Conservation (phyloP, 2,329 filamentous ascomycete species). For the Colletotrichum lentis region DNA sequence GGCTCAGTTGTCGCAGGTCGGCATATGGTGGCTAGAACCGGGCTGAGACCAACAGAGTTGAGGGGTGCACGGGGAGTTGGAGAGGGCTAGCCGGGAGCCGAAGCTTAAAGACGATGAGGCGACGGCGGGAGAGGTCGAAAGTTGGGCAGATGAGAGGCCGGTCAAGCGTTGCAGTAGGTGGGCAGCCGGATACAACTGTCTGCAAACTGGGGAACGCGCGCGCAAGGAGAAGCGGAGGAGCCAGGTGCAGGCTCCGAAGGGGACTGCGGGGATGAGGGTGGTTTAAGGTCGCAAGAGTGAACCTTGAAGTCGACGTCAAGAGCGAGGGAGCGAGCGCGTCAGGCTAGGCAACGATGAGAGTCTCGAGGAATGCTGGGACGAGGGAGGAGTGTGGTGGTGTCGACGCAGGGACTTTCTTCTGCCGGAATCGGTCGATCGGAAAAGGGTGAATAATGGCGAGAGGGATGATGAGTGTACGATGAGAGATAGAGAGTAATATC, state of each 20-base stretch:
- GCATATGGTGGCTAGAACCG: conserved; percentile 34
- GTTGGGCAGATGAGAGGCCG: conserved; percentile 21
- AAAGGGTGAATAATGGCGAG: not conserved
- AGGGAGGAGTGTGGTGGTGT: conserved; percentile 19
- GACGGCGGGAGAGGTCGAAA: conserved; percentile 11
- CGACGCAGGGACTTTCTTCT: conserved; percentile 13
- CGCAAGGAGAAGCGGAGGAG: conserved; percentile 2
- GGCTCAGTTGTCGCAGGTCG: conserved; percentile 27
- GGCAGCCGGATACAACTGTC: not conserved
- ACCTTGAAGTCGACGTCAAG: not conserved
- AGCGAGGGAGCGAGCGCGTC: conserved; percentile 20
- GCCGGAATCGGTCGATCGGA: conserved; percentile 15
- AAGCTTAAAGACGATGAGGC: conserved; percentile 33
- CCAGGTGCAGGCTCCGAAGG: conserved; percentile 15
- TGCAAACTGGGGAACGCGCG: conserved; percentile 16
- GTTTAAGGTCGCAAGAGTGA: conserved; percentile 16
- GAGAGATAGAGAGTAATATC: not conserved
- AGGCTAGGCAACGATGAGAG: conserved; percentile 7
- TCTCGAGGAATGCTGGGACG: conserved; percentile 25
- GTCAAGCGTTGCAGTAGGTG: not conserved
- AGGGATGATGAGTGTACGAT: conserved; percentile 18
- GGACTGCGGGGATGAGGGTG: conserved; percentile 23
- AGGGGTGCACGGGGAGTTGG: conserved; percentile 35
- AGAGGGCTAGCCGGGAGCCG: conserved; percentile 15
- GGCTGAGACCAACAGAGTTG: conserved; percentile 37